phyloP scores from a whole-genome alignment of 805 yeast genomes.

The Saturnispora quitensis region DNA sequence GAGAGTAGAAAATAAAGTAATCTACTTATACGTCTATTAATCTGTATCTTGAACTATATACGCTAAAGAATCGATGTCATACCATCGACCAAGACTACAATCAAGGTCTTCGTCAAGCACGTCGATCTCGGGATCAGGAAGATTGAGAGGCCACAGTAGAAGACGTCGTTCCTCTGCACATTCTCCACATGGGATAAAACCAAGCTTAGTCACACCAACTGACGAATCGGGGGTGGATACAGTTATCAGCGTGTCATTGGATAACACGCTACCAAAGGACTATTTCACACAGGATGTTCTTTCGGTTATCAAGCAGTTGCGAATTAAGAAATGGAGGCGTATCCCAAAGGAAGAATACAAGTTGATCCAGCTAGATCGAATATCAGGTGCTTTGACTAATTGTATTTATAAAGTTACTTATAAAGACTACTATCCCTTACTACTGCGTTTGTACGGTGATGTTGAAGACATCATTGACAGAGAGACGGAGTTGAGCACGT shows the following conservation, averaged over 20 bases:
- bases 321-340: conserved; percentile 73
- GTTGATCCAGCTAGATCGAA: conserved; percentile 49
- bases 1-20: background rate
- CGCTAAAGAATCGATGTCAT: background rate
- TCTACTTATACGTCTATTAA: background rate
- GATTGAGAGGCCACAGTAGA: background rate
- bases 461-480: conserved; percentile 82
- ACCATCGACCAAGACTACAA: background rate
- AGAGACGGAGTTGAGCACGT: conserved; percentile 62
- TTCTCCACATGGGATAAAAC: background rate
- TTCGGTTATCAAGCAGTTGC: conserved; percentile 50
- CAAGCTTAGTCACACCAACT: background rate
- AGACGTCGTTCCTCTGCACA: conserved; percentile 1
- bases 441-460: conserved; percentile 83
- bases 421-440: conserved; percentile 43
- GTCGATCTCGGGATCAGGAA: conserved; percentile 12
- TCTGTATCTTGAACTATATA: background rate
- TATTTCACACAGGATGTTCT: conserved; percentile 78
- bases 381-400: conserved; percentile 91
- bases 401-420: conserved; percentile 62
- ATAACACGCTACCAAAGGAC: conserved; percentile 70
- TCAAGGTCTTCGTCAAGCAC: conserved; percentile 13
- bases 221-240: conserved; percentile 2
- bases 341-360: conserved; percentile 33
- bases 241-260: conserved; percentile 48